A percentile compares a stretch with the other conserved stretches of the same genome.
Conservation (phyloP, 2,329 filamentous ascomycete genomes). For the Colletotrichum brevisporum region DNA sequence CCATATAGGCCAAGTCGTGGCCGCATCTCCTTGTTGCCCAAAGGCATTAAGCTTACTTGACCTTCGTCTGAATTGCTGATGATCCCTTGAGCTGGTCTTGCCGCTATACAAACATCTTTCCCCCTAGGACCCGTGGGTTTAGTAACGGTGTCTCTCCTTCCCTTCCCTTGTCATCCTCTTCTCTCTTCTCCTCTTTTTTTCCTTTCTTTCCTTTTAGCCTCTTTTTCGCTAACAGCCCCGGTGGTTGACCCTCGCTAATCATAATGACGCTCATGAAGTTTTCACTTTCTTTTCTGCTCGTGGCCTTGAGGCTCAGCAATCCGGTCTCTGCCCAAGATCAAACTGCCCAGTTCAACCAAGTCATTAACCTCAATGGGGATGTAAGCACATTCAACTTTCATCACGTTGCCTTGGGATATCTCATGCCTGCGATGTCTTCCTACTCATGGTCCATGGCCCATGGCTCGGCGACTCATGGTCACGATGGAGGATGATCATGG, state of each 20-base stretch:
- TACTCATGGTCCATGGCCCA: conserved; percentile 4
- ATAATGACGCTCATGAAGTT: conserved; percentile 42
- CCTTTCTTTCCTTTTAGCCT: background rate
- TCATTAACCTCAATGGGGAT: conserved; percentile 44
- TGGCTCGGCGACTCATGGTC: background rate
- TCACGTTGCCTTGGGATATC: no score
- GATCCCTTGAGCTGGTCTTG: conserved; percentile 20
- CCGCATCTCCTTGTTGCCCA: conserved; percentile 11
- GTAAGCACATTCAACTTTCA: conserved; percentile 34
- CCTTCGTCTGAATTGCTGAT: conserved; percentile 32
- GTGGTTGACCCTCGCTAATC: conserved; percentile 42
- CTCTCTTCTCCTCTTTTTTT: conserved; percentile 20
- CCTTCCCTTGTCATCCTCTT: conserved; percentile 29
- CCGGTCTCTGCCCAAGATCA: conserved; percentile 39
- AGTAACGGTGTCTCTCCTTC: conserved; percentile 41
- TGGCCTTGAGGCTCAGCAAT: conserved; percentile 33
- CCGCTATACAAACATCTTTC: conserved; percentile 33
- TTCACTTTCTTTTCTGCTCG: conserved; percentile 37
- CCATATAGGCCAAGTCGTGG: conserved; percentile 35
- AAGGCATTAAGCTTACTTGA: conserved; percentile 31
- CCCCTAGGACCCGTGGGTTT: conserved; percentile 40
- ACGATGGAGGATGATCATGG: background rate
- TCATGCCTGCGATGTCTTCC: background rate
- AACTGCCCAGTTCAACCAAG: conserved; percentile 43
- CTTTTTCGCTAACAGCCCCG: conserved; percentile 31